Evolutionary conservation across 768 basidiomycete species (phyloP), one percentile per base, ranked within the genome.

Genomic region (Mycena polygramma): DNA sequence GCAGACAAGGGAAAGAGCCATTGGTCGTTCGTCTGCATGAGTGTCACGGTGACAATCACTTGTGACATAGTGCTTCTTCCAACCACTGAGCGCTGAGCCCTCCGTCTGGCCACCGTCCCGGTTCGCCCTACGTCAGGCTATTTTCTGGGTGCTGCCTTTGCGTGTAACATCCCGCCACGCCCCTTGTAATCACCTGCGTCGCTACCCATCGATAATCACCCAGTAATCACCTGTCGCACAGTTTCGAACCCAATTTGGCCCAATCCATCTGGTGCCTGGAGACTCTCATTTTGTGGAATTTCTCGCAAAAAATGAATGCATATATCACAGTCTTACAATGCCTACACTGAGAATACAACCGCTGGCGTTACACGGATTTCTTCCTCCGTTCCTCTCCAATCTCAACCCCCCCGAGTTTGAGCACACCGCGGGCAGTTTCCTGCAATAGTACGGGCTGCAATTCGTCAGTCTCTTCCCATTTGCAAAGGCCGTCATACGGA

Each of bases 1-100:
- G 90, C 85, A 46, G 87, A 83, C 51, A 91, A 71, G 51, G 90
- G 84, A 75, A 95, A 94, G 1, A 93, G 75, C 94, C 94, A 95
- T 81, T 95, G 94, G 52, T 87, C 66, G 57, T 37, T 55, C 36
- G 75, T 73, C 75, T 74, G 30, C 63, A 68, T 58, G 57, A 62
- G 66, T 17, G 30, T 30, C 30, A 30, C 30, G 0, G 37, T 36
- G 53, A 41, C 11, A n/a, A 22, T 4, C 20, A 55, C 30, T 6
- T 7, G 55, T 57, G 39, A 57, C 55, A 39, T 13, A 41, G 10
- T 41, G 30, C 30, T 30, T 30, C 30, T 6, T 30, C 30, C 30
- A 30, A 30, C 30, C 30, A 30, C 30, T 30, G 30, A 30, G 41
- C 30, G 6, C 30, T 30, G 30, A 30, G 41, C 41, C 15, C 41